Evolutionary conservation across 176 grass and related monocot species (phyloP).

Genomic region (Cocos nucifera): DNA sequence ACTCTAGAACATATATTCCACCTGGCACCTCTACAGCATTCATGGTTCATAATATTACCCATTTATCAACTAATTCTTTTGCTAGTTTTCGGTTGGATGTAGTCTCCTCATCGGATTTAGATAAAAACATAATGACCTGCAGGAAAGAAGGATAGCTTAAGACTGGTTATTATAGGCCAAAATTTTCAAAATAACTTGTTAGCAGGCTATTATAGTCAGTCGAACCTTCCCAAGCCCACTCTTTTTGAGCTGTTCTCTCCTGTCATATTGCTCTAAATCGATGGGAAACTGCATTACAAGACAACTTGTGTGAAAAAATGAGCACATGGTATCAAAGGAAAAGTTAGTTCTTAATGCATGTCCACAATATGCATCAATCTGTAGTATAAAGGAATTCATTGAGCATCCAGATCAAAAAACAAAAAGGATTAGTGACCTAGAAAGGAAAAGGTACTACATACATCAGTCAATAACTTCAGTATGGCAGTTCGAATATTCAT

Average conservation of each 20-base stretch:
- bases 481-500: constrained; percentile 93
- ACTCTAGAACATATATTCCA: not conserved
- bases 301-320: constrained; percentile 24
- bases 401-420: not conserved
- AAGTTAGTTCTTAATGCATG: too few species aligned
- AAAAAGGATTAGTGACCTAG: not conserved
- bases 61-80: constrained; percentile 98
- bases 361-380: too few species aligned
- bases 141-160: constrained; percentile 3
- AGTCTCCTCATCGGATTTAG: constrained; percentile 92
- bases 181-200: too few species aligned
- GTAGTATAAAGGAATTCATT: too few species aligned
- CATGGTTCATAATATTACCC: constrained; percentile 38
- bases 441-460: constrained; percentile 25
- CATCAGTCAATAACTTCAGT: constrained; percentile 73
- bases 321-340: not conserved
- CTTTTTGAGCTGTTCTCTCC: constrained; percentile 90
- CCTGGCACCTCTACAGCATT: too few species aligned
- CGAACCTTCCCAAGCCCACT: constrained; percentile 93
- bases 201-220: too few species aligned
- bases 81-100: constrained; percentile 88
- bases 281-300: constrained; percentile 62
- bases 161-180: too few species aligned
- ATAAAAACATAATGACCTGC: constrained; percentile 98
- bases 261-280: constrained; percentile 86